Evolutionary conservation across 768 basidiomycete species (phyloP), one percentile per base, ranked within the genome.

Genomic region (Phylloporus arenicola): DNA sequence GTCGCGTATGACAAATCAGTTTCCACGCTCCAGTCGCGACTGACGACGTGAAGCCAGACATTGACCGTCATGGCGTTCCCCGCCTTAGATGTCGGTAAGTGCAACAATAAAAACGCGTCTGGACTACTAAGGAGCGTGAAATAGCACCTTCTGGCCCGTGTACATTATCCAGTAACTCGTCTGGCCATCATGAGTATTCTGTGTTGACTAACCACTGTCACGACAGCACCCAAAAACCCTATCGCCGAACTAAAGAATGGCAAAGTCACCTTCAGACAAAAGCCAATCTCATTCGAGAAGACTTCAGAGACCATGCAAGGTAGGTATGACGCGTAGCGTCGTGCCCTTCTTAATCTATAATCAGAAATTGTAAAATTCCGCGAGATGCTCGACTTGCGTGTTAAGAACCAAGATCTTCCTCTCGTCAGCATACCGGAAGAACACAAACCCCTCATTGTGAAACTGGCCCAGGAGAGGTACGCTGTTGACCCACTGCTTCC

Each of bases 381-480:
- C 11, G 78, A 80, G 52, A 81, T 86, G 80, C 69, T 91, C 0
- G 79, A 86, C 55, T 69, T 74, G 38, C 75, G 76, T 47, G 70
- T 81, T 20, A 67, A 72, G 41, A 68, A 66, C 13, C 66, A 75
- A 45, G 73, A 76, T 16, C 66, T 73, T 1, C 75, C 83, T n/a
- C 67, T 93, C 25, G 63, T 62, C 8, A 63, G 60, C 6, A 77
- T 92, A 44, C 85, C 91, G 1, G 78, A 84, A 4, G 80, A 86
- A 53, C 76, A 92, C 63, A 75, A 71, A 55, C 80, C 88, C 1
- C 69, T 94, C 22, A 79, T 95, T 57, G 91, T 83, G 6, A 92
- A 92, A 65, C 68, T 92, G 35, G 81, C 81, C 1, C 87, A 92
- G 56, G 92, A 95, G 70, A 92, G 91, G 92, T 91, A 73, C 48